Base-by-base conservation (phyloP, 1,284 basidiomycete genomes). In the Pisolithus thermaeus region DNA sequence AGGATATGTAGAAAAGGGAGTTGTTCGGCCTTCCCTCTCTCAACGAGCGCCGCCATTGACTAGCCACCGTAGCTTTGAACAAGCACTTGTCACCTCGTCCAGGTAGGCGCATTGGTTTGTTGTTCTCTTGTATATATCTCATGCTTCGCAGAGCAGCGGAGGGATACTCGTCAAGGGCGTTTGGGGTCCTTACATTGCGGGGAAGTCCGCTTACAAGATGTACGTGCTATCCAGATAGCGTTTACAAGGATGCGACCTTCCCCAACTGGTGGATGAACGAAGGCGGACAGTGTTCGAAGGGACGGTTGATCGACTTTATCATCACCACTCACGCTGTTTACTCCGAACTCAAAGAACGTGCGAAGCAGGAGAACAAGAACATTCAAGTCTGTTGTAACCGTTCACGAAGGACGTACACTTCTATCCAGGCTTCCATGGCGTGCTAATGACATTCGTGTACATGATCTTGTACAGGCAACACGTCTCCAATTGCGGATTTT, bases 231-330 rank as follows among this genome's bases (percentile, higher is more conserved):
- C 37, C n/a, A 11, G 18, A 46, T 27, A 30, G 47, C 32, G 50
- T 30, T 52, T 25, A 52, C 32, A 57, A 87, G 83, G 83, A 93
- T 62, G 83, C 89, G 16, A 80, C 96, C 25, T 97, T 98, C 73
- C 87, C 87, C 27, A 92, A 85, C 12, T 93, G 89, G 85, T 95
- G 96, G 97, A 97, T 98, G 93, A 99, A 97, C 64, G 96, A 99
- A 72, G 96, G 96, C 39, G 96, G 96, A 0, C 96, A 99, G 70
- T 97, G 93, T 18, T 96, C 94, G 0, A 99, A 97, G 0, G 97
- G 96, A n/a, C 95, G 97, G 73, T 78, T 97, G 23, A 94, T 97
- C 58, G 93, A 99, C 64, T 97, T 97, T 66, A 86, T 97, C 68
- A 81, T 98, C 58, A 92, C 86, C 35, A 97, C 91, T 0, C 96